Base-by-base conservation (phyloP, 2,329 filamentous ascomycete species). In the Verticillium nubilum region DNA sequence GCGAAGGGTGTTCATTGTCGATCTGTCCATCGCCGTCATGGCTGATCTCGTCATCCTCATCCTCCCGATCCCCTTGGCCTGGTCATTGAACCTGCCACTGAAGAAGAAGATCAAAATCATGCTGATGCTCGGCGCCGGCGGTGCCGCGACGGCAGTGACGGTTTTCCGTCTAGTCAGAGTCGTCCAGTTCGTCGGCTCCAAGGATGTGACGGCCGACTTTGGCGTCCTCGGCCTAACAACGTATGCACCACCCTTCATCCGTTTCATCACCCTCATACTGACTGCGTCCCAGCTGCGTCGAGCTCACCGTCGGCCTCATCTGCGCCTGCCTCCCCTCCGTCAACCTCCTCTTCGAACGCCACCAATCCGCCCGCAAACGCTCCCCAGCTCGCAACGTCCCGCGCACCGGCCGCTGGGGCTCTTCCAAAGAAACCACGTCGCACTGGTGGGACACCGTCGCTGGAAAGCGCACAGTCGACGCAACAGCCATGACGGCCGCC, bases 11-110 rank as follows among this genome's bases (percentile, higher is more conserved):
- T 76, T 74, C 59, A 64, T 70, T 3, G 66, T 68, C 10, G 73
- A 75, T 50, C 65, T 70, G 1, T 61, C 67, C 13, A 60, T 73
- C 13, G 70, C 68, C 50, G 67, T 71, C 15, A 35, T 73, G 5
- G 73, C 70, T 25, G 73, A 75, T 58, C 58, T 70, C 26, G 64
- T 71, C 37, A 71, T 74, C 19, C 63, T 75, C 27, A 15, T 72
- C 9, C 57, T 76, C 5, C 73, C 73, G 2, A 63, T 74, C 9
- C 66, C 70, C 0, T 59, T 75, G 53, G 67, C 68, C 1, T 72
- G 68, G 69, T 65, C 61, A 1, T 59, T 75, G 31, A 65, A 67
- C 17, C 63, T 71, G 58, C 62, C 67, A 1, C 29, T 64, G 23
- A 55, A 54, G 3, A 71, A 70, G 59, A 75, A 73, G 61, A n/a